These are phyloP conservation scores for Parastagonospora avenae DNA, from an alignment of 2,329 filamentous ascomycete genomes.

Conservation along the genomic window DNA sequence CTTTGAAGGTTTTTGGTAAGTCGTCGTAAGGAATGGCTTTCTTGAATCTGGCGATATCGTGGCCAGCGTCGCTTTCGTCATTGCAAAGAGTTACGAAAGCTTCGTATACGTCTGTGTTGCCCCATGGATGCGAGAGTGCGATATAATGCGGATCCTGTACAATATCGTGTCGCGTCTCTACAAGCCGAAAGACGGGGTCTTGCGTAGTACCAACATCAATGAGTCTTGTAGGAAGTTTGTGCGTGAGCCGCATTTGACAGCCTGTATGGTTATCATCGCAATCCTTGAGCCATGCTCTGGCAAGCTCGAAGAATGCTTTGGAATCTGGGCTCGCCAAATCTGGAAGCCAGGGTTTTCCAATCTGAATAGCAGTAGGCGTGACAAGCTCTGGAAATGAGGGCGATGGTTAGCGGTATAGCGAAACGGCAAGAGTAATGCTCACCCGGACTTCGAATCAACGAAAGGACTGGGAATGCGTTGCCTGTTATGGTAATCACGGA, in stretches of 20 bases:
- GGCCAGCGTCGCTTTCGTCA: neutral
- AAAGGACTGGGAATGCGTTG: constrained; percentile 7
- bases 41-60: neutral
- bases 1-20: constrained; percentile 16
- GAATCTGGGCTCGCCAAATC: neutral
- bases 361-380: constrained; percentile 8
- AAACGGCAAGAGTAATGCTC: neutral
- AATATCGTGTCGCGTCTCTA: constrained; percentile 1
- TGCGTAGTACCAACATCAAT: constrained; percentile 12
- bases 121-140: constrained; percentile 22
- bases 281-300: constrained; percentile 13
- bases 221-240: constrained; percentile 10
- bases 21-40: constrained; percentile 5
- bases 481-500: constrained; percentile 5
- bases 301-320: constrained; percentile 7
- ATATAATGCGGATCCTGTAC: constrained; percentile 8
- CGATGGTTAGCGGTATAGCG: neutral
- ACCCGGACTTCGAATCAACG: constrained; percentile 7
- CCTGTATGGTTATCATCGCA: constrained; percentile 4
- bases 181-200: constrained; percentile 1
- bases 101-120: constrained; percentile 5
- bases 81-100: constrained; percentile 2
- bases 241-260: neutral
- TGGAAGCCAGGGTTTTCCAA: constrained; percentile 15
- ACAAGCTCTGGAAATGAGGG: neutral